phyloP scores from a whole-genome alignment of 495 filamentous ascomycete species.

The Neurospora terricola region DNA sequence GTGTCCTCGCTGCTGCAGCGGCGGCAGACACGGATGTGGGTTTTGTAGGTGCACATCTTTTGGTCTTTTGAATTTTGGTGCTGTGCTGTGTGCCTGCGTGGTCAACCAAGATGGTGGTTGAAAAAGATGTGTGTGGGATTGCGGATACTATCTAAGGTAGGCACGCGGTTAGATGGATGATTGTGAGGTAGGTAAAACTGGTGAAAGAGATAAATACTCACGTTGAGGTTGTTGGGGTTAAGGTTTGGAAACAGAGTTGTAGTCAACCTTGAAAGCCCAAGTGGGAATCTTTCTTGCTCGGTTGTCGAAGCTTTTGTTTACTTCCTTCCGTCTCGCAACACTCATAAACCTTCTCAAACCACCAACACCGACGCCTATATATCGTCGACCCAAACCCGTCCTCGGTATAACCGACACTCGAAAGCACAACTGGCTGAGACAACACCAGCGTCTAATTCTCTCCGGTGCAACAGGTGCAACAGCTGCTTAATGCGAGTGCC shows the following conservation, averaged over 20 bases:
- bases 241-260: background rate
- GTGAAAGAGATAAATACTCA: background rate
- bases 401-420: background rate
- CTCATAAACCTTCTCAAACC: background rate
- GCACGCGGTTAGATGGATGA: background rate
- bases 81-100: background rate
- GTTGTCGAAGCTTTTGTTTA: background rate
- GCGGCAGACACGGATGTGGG: slow-evolving; percentile 29
- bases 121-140: background rate
- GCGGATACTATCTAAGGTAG: background rate
- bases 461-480: background rate
- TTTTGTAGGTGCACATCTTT: slow-evolving; percentile 34
- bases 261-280: background rate
- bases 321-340: background rate
- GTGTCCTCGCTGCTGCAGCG: slow-evolving; percentile 29
- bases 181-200: background rate
- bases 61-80: too few relatives aligned
- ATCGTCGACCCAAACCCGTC: background rate
- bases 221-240: background rate
- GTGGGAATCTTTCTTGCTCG: background rate
- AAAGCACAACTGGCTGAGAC: background rate
- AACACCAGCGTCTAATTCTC: background rate
- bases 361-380: background rate
- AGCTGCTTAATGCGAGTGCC: background rate
- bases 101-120: background rate